Conservation (phyloP, 257 asterid species). For the Scutellaria galericulata region DNA sequence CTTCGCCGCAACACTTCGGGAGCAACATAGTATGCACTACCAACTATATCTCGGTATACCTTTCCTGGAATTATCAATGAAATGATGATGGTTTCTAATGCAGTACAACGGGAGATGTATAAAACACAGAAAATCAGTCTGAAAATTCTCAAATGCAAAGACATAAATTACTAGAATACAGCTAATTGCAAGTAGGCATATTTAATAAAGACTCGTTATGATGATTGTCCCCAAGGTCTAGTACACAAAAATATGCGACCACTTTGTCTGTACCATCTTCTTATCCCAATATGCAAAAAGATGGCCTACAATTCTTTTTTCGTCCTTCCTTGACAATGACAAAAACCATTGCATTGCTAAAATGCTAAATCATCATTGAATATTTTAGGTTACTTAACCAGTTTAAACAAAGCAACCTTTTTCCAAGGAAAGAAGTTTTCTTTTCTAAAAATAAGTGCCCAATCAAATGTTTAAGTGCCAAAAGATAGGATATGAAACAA, state of each 20-base stretch:
- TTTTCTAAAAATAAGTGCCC: slow-evolving; percentile 1
- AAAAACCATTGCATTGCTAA: slow-evolving; percentile 2
- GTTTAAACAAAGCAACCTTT: background rate
- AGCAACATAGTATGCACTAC: slow-evolving; percentile 93
- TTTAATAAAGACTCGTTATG: background rate
- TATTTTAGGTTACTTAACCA: background rate
- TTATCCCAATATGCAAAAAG: background rate
- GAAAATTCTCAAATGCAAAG: background rate
- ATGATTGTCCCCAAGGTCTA: background rate
- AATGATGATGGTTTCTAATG: background rate
- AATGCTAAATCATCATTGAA: slow-evolving; percentile 13
- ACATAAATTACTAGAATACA: background rate
- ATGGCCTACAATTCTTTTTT: background rate
- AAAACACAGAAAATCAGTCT: slow-evolving; percentile 2
- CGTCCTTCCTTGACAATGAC: slow-evolving; percentile 16
- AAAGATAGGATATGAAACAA: slow-evolving; percentile 8
- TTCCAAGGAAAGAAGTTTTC: background rate
- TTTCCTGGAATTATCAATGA: slow-evolving; percentile 52
- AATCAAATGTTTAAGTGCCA: background rate
- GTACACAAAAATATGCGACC: background rate
- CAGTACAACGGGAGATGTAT: slow-evolving; percentile 13
- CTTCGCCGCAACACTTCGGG: slow-evolving; percentile 84
- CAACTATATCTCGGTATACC: slow-evolving; percentile 78
- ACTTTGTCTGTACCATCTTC: slow-evolving; percentile 1
- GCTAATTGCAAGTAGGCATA: slow-evolving; percentile 14